Base-by-base conservation (phyloP, 2,329 filamentous ascomycete species). In the Fusarium sp. region DNA sequence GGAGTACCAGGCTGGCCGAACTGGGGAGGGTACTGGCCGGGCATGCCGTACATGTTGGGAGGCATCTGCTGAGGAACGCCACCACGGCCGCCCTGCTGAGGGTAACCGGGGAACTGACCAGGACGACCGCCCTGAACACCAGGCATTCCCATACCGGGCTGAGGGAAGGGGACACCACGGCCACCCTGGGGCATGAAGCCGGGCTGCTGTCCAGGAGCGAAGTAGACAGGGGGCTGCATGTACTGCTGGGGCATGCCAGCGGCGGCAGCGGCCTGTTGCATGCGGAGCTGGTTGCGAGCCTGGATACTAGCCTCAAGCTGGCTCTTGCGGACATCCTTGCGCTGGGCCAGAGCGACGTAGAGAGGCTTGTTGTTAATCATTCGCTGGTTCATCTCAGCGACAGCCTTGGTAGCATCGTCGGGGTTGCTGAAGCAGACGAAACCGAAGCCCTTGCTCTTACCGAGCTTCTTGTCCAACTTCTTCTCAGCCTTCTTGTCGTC, bases 391-490 rank as follows among this genome's bases (percentile, higher is more conserved):
- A 98, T 97, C 83, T 99, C 96, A 65, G 94, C 94, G 70, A 99
- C 95, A 71, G 96, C 96, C 89, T 98, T 98, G 84, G 95, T 97
- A 71, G 96, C 96, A 81, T 99, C 96, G 76, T 99, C 96, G 64
- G 96, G 94, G 87, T 97, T 98, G 88, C 92, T 96, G 87, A 99
- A 99, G 92, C 96, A 99, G 78, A 99, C 96, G 81, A 99, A 99
- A 76, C 96, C 96, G 80, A 99, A 99, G 80, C 96, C 96, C 88
- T 98, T 99, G 91, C 94, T 97, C 92, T 98, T 98, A 80, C 96
- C 96, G 64, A 97, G 87, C 83, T 87, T 89, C 80, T 86, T 87
- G 68, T 88, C 86, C 30, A 66, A 52, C 75, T 85, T 87, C 76
- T 88, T 84, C 67, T 87, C 82, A 82, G 85, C 73, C 80, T 89